Evolutionary conservation across 345 rosid genomes (phyloP), one percentile per base, ranked within the genome.

Genomic region (Salix exigua): DNA sequence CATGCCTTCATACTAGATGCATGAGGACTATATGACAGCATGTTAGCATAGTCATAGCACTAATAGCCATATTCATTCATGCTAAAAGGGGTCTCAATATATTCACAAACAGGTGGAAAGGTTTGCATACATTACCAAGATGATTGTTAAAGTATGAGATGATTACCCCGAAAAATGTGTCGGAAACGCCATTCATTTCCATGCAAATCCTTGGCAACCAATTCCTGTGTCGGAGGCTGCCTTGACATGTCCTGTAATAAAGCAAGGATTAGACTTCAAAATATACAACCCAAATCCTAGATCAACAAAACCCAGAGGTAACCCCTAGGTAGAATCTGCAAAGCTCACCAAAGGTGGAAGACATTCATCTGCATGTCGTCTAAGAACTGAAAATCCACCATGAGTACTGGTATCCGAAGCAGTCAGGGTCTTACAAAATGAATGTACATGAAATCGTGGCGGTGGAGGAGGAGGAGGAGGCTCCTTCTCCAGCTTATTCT

Each of bases 351-450:
- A 83, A 3, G 90, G 85, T 10, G 91, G 93, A 9, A 88, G 75
- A 80, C 93, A 89, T 79, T 89, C 91, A 68, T 87, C 90, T 0
- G 93, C 93, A 71, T 86, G 90, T n/a, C 90, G 85, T 55, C 88
- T 82, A 70, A 86, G 81, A 13, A 88, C 91, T 16, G 93, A 89
- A 80, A 89, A 88, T 5, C 93, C 93, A 6, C 93, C 93, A 38
- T 90, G 93, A 60, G 91, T 89, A 78, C 90, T 89, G 1, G 92
- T 89, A 78, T 89, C 92, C 0, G 90, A 89, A 5, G 90, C 88
- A 7, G 90, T 89, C n/a, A 89, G 83, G 17, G 88, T 85, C 79
- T 87, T 88, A 67, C 86, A 88, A 73, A 88, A 89, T 16, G 86
- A 81, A 82, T 84, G 87, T 7, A 85, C 86, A 26, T 80, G 85